These are phyloP conservation scores for Hymenoscyphus fructigenus DNA, from an alignment of 2,329 filamentous ascomycete species.

Conservation along the genomic window DNA sequence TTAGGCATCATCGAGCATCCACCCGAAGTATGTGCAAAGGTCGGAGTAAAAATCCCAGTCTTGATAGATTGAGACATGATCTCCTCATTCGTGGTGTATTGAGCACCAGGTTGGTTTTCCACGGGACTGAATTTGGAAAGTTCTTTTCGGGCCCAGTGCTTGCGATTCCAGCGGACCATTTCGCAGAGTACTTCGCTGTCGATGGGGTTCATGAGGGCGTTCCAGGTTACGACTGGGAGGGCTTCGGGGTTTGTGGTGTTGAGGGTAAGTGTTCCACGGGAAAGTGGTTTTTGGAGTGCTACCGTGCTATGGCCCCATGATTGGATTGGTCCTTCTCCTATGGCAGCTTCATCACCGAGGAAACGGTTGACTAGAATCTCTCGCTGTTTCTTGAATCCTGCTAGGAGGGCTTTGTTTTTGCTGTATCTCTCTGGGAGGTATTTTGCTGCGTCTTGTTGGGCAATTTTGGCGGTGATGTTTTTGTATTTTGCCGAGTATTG, in stretches of 20 bases:
- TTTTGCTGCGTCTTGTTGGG: conserved; percentile 1
- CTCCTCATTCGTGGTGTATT: conserved; percentile 12
- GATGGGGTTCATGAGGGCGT: conserved; percentile 13
- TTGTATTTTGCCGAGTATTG: conserved; percentile 4
- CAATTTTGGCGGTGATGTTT: conserved; percentile 8
- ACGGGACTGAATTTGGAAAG: conserved; percentile 8
- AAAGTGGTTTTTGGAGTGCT: conserved; percentile 11
- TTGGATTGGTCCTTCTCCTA: conserved; percentile 10
- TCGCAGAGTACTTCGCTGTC: conserved; percentile 14
- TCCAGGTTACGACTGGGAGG: conserved; percentile 11
- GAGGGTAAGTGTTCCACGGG: conserved; percentile 6
- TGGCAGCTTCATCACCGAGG: conserved; percentile 6
- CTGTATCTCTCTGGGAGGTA: conserved; percentile 9
- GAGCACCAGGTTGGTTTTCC: conserved; percentile 4
- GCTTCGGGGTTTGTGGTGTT: conserved; percentile 15
- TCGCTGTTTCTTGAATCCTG: conserved; percentile 11
- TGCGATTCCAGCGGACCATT: conserved; percentile 11
- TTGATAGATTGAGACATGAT: conserved; percentile 6
- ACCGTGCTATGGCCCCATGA: background rate
- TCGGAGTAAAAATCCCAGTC: background rate
- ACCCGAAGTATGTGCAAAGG: conserved; percentile 10
- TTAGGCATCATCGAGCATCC: conserved; percentile 12
- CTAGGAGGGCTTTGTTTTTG: background rate
- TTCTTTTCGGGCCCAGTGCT: conserved; percentile 10
- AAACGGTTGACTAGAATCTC: conserved; percentile 9